Base-by-base conservation (phyloP, 2,329 filamentous ascomycete genomes). In the Exophiala alcalophila region DNA sequence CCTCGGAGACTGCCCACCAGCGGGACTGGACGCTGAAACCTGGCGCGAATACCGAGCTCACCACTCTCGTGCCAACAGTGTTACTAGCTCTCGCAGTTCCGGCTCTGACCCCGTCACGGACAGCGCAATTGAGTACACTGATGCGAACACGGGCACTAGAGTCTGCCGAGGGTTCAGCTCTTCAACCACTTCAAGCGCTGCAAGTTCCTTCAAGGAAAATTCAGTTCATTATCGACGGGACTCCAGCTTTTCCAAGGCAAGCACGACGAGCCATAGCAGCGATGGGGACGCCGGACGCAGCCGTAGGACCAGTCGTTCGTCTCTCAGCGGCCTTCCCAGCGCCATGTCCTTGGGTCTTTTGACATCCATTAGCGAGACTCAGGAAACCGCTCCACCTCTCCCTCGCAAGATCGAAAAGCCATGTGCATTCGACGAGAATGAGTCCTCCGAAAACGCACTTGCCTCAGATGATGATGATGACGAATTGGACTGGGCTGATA, bases 141-240 rank as follows among this genome's bases (percentile, higher is more conserved):
- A 52, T 47, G 30, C 53, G 38, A n/a, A 43, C 43, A 53, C 53
- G 47, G 36, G 57, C 47, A 54, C 44, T 9, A 43, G 43, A 12
- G 28, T 55, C 18, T 39, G 35, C 14, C 53, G 50, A 6, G 47
- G 53, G 5, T 53, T 55, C 40, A 40, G 34, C 16, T 33, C 47
- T 15, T 55, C 50, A 10, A 32, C 29, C 19, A 40, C 34, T 7
- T 47, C 50, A 12, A 53, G 50, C 21, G 40, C 43, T 12, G 44
- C 40, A 25, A 55, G 53, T 32, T 55, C 53, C 8, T 49, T 47
- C 34, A 44, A 35, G 12, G 44, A 53, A 4, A 34, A 16, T 8
- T 33, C 24, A 21, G 31, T 25, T n/a, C 21, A 41, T 16, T 43
- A 28, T 23, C 33, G 33, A 23, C 16, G 36, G 11, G 35, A 44